Conservation (phyloP, 441 rosid species). For the Erysimum cheiri region DNA sequence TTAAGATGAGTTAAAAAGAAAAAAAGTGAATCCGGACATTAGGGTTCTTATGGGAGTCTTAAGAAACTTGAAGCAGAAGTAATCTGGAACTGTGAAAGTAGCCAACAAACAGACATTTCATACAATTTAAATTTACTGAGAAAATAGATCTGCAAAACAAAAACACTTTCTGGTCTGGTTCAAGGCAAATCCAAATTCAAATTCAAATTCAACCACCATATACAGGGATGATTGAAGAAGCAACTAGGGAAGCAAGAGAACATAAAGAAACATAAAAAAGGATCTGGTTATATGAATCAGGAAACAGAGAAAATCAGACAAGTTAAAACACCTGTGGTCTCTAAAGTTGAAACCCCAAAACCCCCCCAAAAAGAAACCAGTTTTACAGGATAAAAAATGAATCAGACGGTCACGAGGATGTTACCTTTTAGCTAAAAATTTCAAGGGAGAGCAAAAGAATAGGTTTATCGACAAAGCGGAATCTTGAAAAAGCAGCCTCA, state of each 20-base stretch:
- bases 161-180: slow-evolving; percentile 26
- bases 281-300: slow-evolving; percentile 30
- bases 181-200: slow-evolving; percentile 14
- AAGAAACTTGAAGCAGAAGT: slow-evolving; percentile 29
- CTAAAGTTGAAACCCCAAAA: slow-evolving; percentile 31
- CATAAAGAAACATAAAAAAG: slow-evolving; percentile 10
- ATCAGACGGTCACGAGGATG: slow-evolving; percentile 29
- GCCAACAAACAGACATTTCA: background rate
- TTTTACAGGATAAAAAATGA: slow-evolving; percentile 34
- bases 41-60: slow-evolving; percentile 10
- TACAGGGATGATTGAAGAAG: slow-evolving; percentile 24
- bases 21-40: background rate
- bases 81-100: slow-evolving; percentile 9
- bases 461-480: slow-evolving; percentile 40
- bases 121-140: background rate
- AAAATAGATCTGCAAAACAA: slow-evolving; percentile 15
- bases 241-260: slow-evolving; percentile 18
- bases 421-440: slow-evolving; percentile 38
- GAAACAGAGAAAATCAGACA: slow-evolving; percentile 27
- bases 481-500: slow-evolving; percentile 43
- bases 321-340: slow-evolving; percentile 42
- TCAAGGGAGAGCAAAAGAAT: slow-evolving; percentile 36
- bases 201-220: slow-evolving; percentile 29
- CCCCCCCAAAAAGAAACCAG: slow-evolving; percentile 25
- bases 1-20: background rate